Evolutionary conservation across 2,329 filamentous ascomycete genomes (phyloP).

Genomic region (Penicillium hordei): DNA sequence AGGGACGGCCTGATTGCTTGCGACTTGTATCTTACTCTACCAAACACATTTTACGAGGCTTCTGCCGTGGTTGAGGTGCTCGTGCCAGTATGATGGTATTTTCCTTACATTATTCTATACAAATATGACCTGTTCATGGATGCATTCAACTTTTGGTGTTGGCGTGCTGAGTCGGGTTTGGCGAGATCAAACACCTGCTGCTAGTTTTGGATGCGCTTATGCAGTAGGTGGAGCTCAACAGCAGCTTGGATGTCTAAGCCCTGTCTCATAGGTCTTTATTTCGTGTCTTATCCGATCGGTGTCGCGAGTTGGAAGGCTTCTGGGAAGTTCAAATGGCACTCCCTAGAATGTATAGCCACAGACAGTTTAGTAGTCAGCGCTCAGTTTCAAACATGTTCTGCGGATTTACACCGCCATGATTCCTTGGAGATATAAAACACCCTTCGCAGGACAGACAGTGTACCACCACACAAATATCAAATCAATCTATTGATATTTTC

Average conservation of each 20-base stretch:
- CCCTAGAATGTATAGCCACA: background rate
- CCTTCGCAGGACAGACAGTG: background rate
- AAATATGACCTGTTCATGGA: conserved; percentile 11
- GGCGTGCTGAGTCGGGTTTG: background rate
- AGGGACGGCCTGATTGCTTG: conserved; percentile 32
- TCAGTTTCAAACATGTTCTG: background rate
- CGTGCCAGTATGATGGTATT: conserved; percentile 7
- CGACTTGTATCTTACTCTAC: conserved; percentile 36
- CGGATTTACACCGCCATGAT: background rate
- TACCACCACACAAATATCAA: background rate
- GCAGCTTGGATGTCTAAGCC: background rate
- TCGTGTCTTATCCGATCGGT: background rate
- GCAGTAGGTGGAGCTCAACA: background rate
- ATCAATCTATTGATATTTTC: background rate
- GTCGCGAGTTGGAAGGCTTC: background rate
- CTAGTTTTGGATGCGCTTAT: background rate
- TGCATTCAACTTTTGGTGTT: background rate
- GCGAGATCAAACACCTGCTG: background rate
- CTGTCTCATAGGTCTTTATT: background rate
- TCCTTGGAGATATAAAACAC: background rate
- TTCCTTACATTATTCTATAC: conserved; percentile 10
- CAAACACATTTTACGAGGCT: conserved; percentile 31
- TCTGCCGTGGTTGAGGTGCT: conserved; percentile 17
- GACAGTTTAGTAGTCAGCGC: background rate
- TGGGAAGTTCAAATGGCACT: background rate